Percentiles rank a stretch among this genome's conserved stretches.
Conservation (phyloP, 2,329 filamentous ascomycete genomes). For the Gaeumannomyces tritici region DNA sequence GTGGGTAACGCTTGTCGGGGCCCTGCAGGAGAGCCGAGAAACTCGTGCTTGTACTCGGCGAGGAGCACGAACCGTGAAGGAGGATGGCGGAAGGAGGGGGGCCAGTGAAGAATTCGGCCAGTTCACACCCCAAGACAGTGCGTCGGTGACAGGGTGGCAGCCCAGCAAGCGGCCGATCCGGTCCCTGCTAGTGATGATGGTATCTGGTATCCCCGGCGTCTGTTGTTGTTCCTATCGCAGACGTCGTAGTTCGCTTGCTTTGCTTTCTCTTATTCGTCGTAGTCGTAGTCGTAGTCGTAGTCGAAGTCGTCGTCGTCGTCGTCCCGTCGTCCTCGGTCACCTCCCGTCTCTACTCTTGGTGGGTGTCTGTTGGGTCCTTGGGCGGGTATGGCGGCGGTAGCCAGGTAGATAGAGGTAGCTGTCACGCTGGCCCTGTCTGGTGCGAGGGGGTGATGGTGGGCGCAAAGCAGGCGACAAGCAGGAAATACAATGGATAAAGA, state of each 20-base stretch:
- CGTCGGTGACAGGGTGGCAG: background rate
- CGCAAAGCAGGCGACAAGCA: background rate
- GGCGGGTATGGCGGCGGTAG: background rate
- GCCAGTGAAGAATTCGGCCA: background rate
- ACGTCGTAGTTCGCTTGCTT: background rate
- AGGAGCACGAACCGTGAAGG: conserved; percentile 1
- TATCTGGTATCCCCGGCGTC: background rate
- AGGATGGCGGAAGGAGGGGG: background rate
- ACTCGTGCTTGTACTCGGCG: conserved; percentile 1
- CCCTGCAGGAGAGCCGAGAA: conserved; percentile 27
- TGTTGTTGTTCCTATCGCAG: background rate
- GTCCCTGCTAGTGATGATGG: background rate
- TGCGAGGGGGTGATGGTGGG: too few relatives aligned
- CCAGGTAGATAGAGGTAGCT: background rate
- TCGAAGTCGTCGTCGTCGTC: too few relatives aligned
- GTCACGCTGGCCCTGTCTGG: background rate
- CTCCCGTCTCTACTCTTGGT: background rate
- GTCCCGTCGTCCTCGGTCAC: background rate
- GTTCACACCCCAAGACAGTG: background rate
- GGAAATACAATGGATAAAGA: background rate
- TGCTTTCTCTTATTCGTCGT: too few relatives aligned
- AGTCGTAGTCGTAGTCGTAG: too few relatives aligned
- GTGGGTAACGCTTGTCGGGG: conserved; percentile 31
- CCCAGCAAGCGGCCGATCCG: background rate
- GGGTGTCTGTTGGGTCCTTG: background rate